Base-by-base conservation (phyloP, 2,329 filamentous ascomycete genomes). In the Cordyceps farinosa region DNA sequence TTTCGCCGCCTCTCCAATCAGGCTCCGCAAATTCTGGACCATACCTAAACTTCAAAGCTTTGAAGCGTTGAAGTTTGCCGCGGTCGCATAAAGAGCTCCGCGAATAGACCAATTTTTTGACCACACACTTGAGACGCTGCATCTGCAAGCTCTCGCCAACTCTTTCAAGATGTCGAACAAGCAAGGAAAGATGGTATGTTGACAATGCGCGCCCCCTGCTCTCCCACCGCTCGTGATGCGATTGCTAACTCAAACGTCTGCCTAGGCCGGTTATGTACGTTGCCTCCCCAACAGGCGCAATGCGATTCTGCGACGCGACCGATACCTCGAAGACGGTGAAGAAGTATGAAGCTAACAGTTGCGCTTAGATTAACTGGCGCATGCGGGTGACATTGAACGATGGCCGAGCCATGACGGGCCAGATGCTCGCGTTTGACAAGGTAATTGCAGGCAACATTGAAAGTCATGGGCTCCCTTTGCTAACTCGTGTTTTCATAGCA, bases 381-480 rank as follows among this genome's bases (percentile, higher is more conserved):
- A 98, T 99, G 93, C 90, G 94, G 75, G 90, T 97, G 68, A 98
- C 93, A 63, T 85, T 99, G 76, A 92, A 91, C 74, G 95, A 99
- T 80, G 92, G 92, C 68, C 89, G 95, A 73, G 92, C 97, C 78
- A 96, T 99, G 88, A 93, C 92, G 47, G 95, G 93, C 66, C 92
- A 98, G 78, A 97, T 99, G 91, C 86, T 99, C 70, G 95, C 95
- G 61, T 99, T 98, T 73, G 95, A 99, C 79, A 98, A 98, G 87
- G 92, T 94, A 79, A 64, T 70, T 64, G 10, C 59, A 15, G 22
- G 36, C 70, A 22, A 71, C 10, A 40, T 42, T 32, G 5, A 22
- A 48, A 11, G 44, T 17, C 22, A 70, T 53, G 30, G 5, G 10
- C 10, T 38, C 7, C 45, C 59, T 50, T 53, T 57, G 42, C 65